Conservation (phyloP, 768 basidiomycete species). For the Obba rivulosa region DNA sequence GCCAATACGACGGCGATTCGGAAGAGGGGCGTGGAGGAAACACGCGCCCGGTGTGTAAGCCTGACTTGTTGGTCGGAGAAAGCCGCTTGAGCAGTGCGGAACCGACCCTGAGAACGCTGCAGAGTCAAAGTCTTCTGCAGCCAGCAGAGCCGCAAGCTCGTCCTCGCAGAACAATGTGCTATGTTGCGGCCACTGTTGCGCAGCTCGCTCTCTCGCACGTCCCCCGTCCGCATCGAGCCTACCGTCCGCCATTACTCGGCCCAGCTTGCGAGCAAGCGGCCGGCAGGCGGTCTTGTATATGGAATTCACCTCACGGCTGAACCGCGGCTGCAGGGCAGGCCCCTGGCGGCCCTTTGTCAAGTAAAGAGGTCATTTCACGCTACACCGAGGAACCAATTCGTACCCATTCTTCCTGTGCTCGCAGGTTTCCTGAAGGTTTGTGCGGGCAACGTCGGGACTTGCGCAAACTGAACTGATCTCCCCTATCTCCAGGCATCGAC, state of each 20-base stretch:
- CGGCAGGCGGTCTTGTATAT: conserved; percentile 3
- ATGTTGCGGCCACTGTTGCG: conserved; percentile 46
- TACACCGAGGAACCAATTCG: not conserved
- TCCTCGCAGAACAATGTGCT: conserved; percentile 34
- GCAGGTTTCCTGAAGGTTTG: conserved; percentile 64
- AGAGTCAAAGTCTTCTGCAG: too few species aligned
- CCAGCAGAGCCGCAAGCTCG: too few species aligned
- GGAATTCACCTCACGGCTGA: conserved; percentile 6
- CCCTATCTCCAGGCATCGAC: conserved; percentile 52
- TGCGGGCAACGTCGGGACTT: conserved; percentile 1
- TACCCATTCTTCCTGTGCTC: conserved; percentile 47
- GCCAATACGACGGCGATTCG: too few species aligned
- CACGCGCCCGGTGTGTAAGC: too few species aligned
- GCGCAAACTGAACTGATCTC: conserved; percentile 11
- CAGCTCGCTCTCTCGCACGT: conserved; percentile 14
- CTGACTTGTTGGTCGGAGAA: too few species aligned
- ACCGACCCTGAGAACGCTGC: too few species aligned
- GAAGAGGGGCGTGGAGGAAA: too few species aligned
- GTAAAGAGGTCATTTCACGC: conserved; percentile 5
- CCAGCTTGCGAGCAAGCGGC: conserved; percentile 4
- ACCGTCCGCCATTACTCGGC: not conserved
- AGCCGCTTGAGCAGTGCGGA: too few species aligned
- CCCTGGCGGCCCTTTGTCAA: conserved; percentile 1
- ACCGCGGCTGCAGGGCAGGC: not conserved
- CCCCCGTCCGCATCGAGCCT: not conserved